These are phyloP conservation scores for Byssochlamys sp. DNA, from an alignment of 2,329 filamentous ascomycete genomes.

Conservation along the genomic window DNA sequence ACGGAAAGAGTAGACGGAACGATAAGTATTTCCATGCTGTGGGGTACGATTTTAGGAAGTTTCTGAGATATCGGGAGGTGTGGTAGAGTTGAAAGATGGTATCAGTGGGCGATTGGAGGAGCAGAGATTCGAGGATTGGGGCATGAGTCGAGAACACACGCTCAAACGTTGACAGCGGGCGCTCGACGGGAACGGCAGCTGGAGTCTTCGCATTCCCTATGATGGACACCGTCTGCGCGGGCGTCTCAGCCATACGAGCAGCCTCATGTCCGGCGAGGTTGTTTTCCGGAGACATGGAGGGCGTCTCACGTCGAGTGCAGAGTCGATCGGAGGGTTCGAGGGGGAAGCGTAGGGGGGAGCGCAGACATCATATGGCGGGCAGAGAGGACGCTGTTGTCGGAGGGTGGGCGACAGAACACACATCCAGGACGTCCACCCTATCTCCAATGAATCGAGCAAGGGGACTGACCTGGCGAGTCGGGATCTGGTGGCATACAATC, in stretches of 20 bases:
- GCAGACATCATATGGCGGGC: slow-evolving; percentile 21
- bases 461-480: background rate
- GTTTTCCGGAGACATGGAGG: slow-evolving; percentile 9
- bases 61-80: slow-evolving; percentile 46
- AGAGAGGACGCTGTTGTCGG: slow-evolving; percentile 11
- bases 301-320: slow-evolving; percentile 9
- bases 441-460: background rate
- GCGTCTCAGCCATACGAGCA: background rate
- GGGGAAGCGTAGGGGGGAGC: slow-evolving; percentile 16
- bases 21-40: slow-evolving; percentile 53
- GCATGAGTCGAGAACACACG: slow-evolving; percentile 47
- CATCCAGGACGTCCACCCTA: background rate
- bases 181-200: slow-evolving; percentile 15
- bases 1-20: slow-evolving; percentile 43
- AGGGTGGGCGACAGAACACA: slow-evolving; percentile 4
- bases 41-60: slow-evolving; percentile 47
- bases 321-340: slow-evolving; percentile 22
- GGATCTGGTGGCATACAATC: background rate
- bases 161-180: slow-evolving; percentile 42
- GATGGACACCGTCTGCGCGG: slow-evolving; percentile 4
- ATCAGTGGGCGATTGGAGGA: slow-evolving; percentile 48
- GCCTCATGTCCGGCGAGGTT: slow-evolving; percentile 3
- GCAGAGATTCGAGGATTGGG: slow-evolving; percentile 50
- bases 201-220: slow-evolving; percentile 18
- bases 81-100: slow-evolving; percentile 51